Evolutionary conservation across 345 rosid species (phyloP).

Genomic region (Passiflora organensis): DNA sequence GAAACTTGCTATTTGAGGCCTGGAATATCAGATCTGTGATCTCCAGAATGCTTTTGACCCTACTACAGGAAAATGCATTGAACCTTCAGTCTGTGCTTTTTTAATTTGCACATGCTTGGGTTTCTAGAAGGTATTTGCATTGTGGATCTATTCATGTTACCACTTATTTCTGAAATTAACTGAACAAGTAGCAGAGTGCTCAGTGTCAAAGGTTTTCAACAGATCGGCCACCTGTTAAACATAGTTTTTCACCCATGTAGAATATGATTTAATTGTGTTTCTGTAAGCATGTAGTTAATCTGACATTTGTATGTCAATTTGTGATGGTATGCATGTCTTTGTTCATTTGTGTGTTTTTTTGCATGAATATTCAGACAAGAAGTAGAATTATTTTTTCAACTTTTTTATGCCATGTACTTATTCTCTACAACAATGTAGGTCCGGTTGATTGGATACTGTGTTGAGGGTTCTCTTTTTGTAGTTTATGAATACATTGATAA

Average conservation of each 20-base stretch:
- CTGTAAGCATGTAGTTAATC: too few relatives aligned
- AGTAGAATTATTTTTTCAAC: not conserved
- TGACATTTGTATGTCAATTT: too few relatives aligned
- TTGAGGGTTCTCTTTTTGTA: slow-evolving; percentile 83
- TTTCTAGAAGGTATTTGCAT: too few relatives aligned
- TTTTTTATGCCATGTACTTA: not conserved
- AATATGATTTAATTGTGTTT: too few relatives aligned
- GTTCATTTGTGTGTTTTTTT: not conserved
- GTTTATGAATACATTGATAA: slow-evolving; percentile 88
- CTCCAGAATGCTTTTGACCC: not conserved
- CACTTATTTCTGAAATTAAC: too few relatives aligned
- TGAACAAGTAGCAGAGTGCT: too few relatives aligned
- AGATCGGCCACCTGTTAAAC: too few relatives aligned
- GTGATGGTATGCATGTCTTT: too few relatives aligned
- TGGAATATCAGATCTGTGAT: not conserved
- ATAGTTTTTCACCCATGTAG: too few relatives aligned
- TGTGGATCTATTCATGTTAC: too few relatives aligned
- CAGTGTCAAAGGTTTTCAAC: too few relatives aligned
- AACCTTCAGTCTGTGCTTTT: not conserved
- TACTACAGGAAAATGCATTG: not conserved
- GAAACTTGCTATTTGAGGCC: not conserved
- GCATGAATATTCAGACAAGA: not conserved
- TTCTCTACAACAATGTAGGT: slow-evolving; percentile 39
- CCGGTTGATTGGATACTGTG: slow-evolving; percentile 89
- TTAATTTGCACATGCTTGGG: too few relatives aligned